Evolutionary conservation across 73 alveolate genomes (phyloP).

Genomic region (Paramecium pentaurelia): DNA sequence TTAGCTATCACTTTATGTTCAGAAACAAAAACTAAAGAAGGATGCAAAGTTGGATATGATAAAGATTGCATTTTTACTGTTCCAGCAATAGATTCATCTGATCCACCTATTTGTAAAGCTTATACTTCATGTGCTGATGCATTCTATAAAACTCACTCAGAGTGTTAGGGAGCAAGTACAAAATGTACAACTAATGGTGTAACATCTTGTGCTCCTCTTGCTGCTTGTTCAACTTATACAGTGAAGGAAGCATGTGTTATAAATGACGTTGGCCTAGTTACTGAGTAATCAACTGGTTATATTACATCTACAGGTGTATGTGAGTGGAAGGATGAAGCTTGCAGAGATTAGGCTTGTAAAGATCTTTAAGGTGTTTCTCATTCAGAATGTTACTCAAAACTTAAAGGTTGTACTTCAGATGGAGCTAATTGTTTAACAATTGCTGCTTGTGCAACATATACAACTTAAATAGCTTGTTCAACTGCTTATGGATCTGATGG

Average conservation of each 20-base stretch:
- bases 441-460: not conserved
- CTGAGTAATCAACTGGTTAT: not conserved
- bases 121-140: not conserved
- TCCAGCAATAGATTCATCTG: not conserved
- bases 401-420: not conserved
- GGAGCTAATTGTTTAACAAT: not conserved
- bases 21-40: not conserved
- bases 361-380: not conserved
- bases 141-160: not conserved
- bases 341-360: not conserved
- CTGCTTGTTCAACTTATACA: not conserved
- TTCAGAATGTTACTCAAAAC: not conserved
- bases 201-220: not conserved
- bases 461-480: not conserved
- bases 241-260: not conserved
- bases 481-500: conserved; percentile 22
- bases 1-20: not conserved
- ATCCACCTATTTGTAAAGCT: not conserved
- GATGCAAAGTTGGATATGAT: conserved; percentile 4
- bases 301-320: not conserved
- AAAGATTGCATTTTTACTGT: not conserved
- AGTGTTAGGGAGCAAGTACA: not conserved
- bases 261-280: not conserved
- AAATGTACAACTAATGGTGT: conserved; percentile 33
- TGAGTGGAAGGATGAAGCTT: not conserved